Evolutionary conservation across 306 rosid species (phyloP), one percentile per base, ranked within the genome.

Genomic region (Echinosophora koreensis): DNA sequence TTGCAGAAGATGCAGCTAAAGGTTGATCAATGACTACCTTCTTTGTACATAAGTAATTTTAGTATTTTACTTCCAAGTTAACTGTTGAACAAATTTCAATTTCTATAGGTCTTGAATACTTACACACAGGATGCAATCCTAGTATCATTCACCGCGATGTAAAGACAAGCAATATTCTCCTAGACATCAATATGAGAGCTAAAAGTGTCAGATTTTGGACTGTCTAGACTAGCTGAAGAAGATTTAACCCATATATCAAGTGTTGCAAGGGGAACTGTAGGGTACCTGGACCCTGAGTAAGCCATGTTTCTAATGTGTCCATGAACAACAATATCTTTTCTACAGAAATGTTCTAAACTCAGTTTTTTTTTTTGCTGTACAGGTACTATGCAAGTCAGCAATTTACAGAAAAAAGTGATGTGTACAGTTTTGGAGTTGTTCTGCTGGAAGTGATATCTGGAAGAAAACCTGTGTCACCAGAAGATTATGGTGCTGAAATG

Each of bases 1-100:
- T 93, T 17, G 93, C 97, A 60, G 97, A 93, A 87, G 93, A 93
- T 88, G 89, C 98, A 57, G 95, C 98, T n/a, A 93, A 89, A 89
- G 98, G 98, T 93, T 73, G 60, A 57, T 56, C 56, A 38, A 11
- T 22, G 13, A 81, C 76, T 55, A 61, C 75, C 69, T 66, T 71
- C 58, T 78, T 47, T 67, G 38, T 51, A 54, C 81, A 63, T 70
- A 30, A 12, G 39, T 70, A 64, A 47, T 60, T 81, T 16, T 47
- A 41, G 34, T 63, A 64, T 59, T 61, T 18, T 55, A 78, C 76
- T 76, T 81, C 38, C 55, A 47, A 49, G 66, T 39, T 81, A 63
- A 70, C 39, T 58, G 56, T 46, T 22, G 18, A 49, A 35, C 52
- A 52, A 61, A 71, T 61, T 77, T 68, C 37, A 15, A 12, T 71